Base-by-base conservation (phyloP, 2,329 filamentous ascomycete genomes). In the Dothiorella sarmentorum region DNA sequence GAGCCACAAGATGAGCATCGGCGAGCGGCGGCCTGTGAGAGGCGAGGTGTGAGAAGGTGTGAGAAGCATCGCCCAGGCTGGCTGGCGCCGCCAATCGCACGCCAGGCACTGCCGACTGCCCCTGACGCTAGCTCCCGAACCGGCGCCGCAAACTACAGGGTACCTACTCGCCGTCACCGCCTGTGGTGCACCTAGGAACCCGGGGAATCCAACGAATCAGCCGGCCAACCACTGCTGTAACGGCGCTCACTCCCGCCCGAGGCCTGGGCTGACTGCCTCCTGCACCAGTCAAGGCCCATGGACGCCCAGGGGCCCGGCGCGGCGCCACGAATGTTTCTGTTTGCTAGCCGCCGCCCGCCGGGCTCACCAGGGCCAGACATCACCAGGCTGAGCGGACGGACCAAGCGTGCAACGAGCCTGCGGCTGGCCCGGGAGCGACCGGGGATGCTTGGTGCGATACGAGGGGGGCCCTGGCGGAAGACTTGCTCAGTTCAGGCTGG, bases 401-500 rank as follows among this genome's bases (percentile, higher is more conserved):
- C 51, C 37, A 37, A 35, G n/a, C 15, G 29, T 18, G 17, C 29
- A 27, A 43, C 40, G 40, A 26, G 47, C 47, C 35, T n/a, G 35
- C 49, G 15, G 49, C 15, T 53, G 49, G 49, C n/a, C 49, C 33
- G 15, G 10, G 49, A 18, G 49, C 22, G 35, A 53, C 49, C 49
- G 49, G 49, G 49, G 49, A 13, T 6, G 49, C 24, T 24, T 24
- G 31, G 15, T 29, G 29, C 49, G 49, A 53, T 53, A 53, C 49
- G 49, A 53, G 49, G 35, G 33, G n/a, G 33, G 49, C 49, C 49
- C 49, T 53, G 49, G 35, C 55, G 56, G 56, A 10, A 26, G 43
- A 51, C 44, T 45, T 58, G 56, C 56, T 47, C 38, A 43, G 38
- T 42, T 38, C 43, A 44, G 56, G 43, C 44, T 58, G 44, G 56